Base-by-base conservation (phyloP, 1,139 yeast genomes). In the Debaryomyces fabryi region DNA sequence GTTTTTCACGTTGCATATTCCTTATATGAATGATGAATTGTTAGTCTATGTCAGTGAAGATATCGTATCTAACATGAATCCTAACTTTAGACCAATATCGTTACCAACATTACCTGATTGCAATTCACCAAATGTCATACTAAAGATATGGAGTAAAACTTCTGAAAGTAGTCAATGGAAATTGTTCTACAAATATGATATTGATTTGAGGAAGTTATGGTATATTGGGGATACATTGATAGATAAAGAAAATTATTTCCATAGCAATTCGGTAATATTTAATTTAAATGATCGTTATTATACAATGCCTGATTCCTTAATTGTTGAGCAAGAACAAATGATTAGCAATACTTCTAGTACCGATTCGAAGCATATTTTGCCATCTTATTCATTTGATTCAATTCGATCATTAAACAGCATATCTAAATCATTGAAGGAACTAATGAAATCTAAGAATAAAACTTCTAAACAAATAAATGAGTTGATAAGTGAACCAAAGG, bases 1-100 rank as follows among this genome's bases (percentile, higher is more conserved):
- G 3, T 71, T 71, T 49, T 56, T 64, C 47, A 58, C 67, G 3
- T 48, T 72, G 13, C 72, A 70, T 48, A 50, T 62, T 21, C 46
- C 49, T 0, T 46, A 44, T 21, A 9, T 21, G 30, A 18, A 24
- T 41, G 33, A 48, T 9, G 58, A 56, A 7, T 50, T 52, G 37
- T 50, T 70, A 35, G 43, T 73, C 3, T 72, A 73, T 51, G 59
- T 75, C n/a, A 73, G 78, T 52, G 78, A 72, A 48, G 60, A 71
- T 6, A 54, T 61, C 0, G 43, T 42, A 4, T 47, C 52, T 6
- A 63, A 60, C 44, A 53, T 62, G 57, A 60, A 62, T 44, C 78
- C 78, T 3, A 58, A 63, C 37, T 75, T 72, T 50, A 60, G 65
- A 23, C 57, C 54, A 5, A 50, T 73, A 2, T 51, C 60, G 6